Evolutionary conservation across 257 asterid genomes (phyloP).

Genomic region (Forsythia viridissima): DNA sequence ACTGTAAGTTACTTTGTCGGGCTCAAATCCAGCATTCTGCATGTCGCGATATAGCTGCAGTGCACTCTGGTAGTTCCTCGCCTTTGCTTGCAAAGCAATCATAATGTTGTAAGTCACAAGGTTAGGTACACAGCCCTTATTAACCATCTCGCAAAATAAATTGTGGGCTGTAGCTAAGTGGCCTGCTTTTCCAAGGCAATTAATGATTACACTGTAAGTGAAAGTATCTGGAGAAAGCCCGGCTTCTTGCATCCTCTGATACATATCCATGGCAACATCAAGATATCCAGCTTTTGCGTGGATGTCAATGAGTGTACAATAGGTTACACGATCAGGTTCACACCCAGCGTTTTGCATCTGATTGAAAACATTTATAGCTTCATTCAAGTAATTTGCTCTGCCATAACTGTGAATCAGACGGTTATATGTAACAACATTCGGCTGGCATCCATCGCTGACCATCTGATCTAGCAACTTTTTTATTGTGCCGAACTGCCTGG

Average conservation of each 20-base stretch:
- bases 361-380: slow-evolving; percentile 71
- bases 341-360: slow-evolving; percentile 73
- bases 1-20: slow-evolving; percentile 92
- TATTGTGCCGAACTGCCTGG: slow-evolving; percentile 70
- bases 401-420: slow-evolving; percentile 94
- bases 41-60: slow-evolving; percentile 84
- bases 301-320: slow-evolving; percentile 91
- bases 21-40: slow-evolving; percentile 89
- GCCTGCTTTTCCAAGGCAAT: slow-evolving; percentile 93
- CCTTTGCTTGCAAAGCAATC: slow-evolving; percentile 93
- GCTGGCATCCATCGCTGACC: slow-evolving; percentile 79
- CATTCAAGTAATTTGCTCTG: slow-evolving; percentile 79
- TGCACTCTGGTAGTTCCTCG: slow-evolving; percentile 77
- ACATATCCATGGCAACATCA: slow-evolving; percentile 84
- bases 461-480: slow-evolving; percentile 76
- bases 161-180: slow-evolving; percentile 79
- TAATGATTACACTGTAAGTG: slow-evolving; percentile 91
- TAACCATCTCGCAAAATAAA: slow-evolving; percentile 83
- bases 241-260: slow-evolving; percentile 79
- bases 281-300: slow-evolving; percentile 96
- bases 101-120: slow-evolving; percentile 85
- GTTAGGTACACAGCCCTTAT: slow-evolving; percentile 80
- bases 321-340: slow-evolving; percentile 92
- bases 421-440: slow-evolving; percentile 84
- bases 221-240: slow-evolving; percentile 95